Evolutionary conservation across 225 moss, liverwort and hornwort genomes (phyloP).

Genomic region (Physcomitrium patens): DNA sequence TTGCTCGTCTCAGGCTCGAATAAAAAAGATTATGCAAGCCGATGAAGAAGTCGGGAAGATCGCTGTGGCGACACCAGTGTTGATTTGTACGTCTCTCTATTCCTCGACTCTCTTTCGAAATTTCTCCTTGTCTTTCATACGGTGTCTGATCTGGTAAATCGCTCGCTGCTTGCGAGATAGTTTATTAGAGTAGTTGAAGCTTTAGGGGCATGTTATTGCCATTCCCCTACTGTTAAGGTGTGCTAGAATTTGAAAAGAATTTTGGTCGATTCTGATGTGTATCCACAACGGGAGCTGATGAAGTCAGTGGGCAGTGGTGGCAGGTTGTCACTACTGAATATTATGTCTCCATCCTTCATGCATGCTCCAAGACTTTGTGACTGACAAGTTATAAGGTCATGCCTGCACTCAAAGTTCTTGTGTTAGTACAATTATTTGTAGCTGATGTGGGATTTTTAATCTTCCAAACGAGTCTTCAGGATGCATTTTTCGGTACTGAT

Average conservation of each 20-base stretch:
- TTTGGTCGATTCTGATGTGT: constrained; percentile 32
- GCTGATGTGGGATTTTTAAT: constrained; percentile 36
- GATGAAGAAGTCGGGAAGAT: constrained; percentile 99
- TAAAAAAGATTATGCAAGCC: constrained; percentile 99
- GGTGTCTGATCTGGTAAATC: constrained; percentile 24
- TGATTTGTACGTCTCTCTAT: constrained; percentile 77
- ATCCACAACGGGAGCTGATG: constrained; percentile 48
- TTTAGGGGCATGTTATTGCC: constrained; percentile 15
- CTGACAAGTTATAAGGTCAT: constrained; percentile 61
- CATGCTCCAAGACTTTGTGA: constrained; percentile 70
- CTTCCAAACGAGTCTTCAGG: constrained; percentile 22
- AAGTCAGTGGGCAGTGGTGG: constrained; percentile 66
- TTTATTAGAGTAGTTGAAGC: constrained; percentile 26
- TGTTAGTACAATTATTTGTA: constrained; percentile 30
- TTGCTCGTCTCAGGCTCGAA: constrained; percentile 76
- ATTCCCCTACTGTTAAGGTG: constrained; percentile 19
- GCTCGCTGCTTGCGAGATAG: neutral
- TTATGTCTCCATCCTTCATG: constrained; percentile 55
- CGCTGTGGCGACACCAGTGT: constrained; percentile 97
- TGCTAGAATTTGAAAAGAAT: constrained; percentile 18
- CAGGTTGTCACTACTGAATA: constrained; percentile 68
- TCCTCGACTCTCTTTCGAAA: constrained; percentile 23
- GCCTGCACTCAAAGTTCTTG: constrained; percentile 55
- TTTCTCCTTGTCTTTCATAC: constrained; percentile 12
- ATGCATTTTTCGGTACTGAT: constrained; percentile 10